Evolutionary conservation across 805 yeast species (phyloP), one percentile per base, ranked within the genome.

Genomic region (Ogataea dorogensis): DNA sequence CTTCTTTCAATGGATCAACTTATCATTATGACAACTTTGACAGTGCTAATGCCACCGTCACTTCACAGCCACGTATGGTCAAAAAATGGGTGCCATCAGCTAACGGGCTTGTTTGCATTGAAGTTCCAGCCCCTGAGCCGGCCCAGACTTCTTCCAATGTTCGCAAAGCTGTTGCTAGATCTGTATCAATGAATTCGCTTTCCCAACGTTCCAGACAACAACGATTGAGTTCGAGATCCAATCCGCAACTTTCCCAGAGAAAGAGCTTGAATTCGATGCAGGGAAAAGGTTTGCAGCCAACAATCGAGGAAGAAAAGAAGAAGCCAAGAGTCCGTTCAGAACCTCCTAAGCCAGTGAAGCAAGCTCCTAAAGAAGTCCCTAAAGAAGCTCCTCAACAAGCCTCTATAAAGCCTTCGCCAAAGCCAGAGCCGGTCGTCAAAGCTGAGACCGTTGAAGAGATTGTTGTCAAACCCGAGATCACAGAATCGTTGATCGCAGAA

Each of bases 41-140:
- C 24, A 35, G 39, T 27, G 33, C 31, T 15, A 17, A 36, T 2
- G 32, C 46, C 11, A 18, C 38, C 3, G 25, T 26, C 7, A 26
- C 42, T 6, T 23, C 33, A 10, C 24, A 29, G 14, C 65, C 67
- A 10, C 72, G 64, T 36, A 80, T 73, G 62, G 72, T 81, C 7
- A 81, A 79, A 46, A 80, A 76, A 44, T 83, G 82, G 61, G 70
- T 83, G 29, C 91, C 93, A 2, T 80, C 87, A 2, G 79, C 85
- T 3, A 70, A 75, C 48, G 93, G 93, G 10, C 67, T 83, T 37
- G 73, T 79, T 32, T 68, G 81, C 7, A 65, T 83, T 4, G 89
- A 83, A 47, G 88, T 83, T 3, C 85, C 87, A 0, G 71, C 69
- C 9, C 15, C 24, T n/a, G 31, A 33, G 16, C 53, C 45, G 3